phyloP scores from a whole-genome alignment of 225 moss, liverwort and hornwort genomes.

The Polytrichum commune region DNA sequence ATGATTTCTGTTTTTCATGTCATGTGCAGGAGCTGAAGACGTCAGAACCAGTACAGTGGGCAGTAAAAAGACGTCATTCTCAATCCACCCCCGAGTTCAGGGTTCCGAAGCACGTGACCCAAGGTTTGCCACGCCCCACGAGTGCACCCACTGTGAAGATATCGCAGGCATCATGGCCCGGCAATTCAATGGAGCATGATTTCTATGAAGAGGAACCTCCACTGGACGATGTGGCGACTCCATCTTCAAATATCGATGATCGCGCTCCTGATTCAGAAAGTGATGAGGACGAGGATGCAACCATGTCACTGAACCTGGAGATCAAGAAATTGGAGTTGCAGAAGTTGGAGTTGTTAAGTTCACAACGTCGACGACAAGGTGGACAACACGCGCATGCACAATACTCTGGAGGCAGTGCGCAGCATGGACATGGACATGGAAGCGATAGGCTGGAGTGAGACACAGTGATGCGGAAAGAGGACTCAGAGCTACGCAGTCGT shows the following conservation, averaged over 20 bases:
- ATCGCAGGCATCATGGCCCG: neutral
- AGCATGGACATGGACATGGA: no score
- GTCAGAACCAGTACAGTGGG: no score
- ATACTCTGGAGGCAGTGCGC: neutral
- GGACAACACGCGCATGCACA: neutral
- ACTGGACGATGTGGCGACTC: neutral
- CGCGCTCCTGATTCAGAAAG: neutral
- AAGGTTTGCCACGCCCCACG: neutral
- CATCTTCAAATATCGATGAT: neutral
- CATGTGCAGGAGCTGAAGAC: no score
- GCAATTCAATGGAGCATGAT: neutral
- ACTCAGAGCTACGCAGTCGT: no score
- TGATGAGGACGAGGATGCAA: neutral
- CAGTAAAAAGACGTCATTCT: neutral
- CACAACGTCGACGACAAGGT: no score
- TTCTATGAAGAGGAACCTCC: conserved; percentile 1
- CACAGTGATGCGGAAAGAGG: no score
- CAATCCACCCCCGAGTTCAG: neutral
- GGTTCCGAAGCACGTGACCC: neutral
- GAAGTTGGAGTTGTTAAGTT: no score
- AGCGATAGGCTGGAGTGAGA: no score
- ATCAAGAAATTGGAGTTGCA: neutral
- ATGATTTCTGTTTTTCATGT: no score
- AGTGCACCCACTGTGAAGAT: no score
- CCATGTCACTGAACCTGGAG: neutral